Evolutionary conservation across 805 yeast species (phyloP).

Genomic region (Candida dajiaensis): DNA sequence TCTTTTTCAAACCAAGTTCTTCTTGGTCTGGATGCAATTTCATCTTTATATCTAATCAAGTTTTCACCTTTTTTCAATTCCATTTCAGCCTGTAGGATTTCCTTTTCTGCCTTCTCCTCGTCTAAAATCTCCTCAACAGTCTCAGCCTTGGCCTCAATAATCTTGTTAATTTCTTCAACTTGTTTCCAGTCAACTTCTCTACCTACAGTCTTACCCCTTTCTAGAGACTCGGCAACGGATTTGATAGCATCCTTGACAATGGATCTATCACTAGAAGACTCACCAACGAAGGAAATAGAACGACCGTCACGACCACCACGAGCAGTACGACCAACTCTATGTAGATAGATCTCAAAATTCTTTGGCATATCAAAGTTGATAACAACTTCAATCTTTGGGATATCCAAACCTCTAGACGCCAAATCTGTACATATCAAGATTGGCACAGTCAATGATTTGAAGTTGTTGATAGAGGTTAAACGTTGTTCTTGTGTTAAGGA

Average conservation of each 20-base stretch:
- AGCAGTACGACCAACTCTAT: constrained; percentile 98
- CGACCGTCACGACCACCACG: constrained; percentile 98
- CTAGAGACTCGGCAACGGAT: constrained; percentile 43
- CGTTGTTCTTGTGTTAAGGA: constrained; percentile 91
- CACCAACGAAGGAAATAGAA: constrained; percentile 92
- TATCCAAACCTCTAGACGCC: constrained; percentile 99
- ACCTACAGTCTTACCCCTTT: constrained; percentile 65
- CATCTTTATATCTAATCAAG: constrained; percentile 69
- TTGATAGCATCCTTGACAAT: constrained; percentile 90
- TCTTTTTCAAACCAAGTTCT: constrained; percentile 91
- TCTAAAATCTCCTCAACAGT: constrained; percentile 69
- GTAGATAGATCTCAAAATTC: constrained; percentile 83
- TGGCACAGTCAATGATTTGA: constrained; percentile 79
- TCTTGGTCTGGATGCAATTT: constrained; percentile 84
- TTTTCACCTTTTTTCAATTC: constrained; percentile 83
- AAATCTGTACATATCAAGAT: constrained; percentile 92
- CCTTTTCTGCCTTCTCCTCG: constrained; percentile 88
- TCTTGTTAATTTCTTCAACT: constrained; percentile 60
- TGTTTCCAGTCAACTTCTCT: constrained; percentile 88
- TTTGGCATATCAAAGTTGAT: constrained; percentile 96
- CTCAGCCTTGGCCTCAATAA: constrained; percentile 54
- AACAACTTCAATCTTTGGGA: constrained; percentile 93
- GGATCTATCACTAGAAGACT: constrained; percentile 74
- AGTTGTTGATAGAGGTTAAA: constrained; percentile 72
- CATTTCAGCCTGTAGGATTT: constrained; percentile 83